Evolutionary conservation across 2,329 filamentous ascomycete genomes (phyloP), one percentile per base, ranked within the genome.

Genomic region (Colletotrichum liaoningense): DNA sequence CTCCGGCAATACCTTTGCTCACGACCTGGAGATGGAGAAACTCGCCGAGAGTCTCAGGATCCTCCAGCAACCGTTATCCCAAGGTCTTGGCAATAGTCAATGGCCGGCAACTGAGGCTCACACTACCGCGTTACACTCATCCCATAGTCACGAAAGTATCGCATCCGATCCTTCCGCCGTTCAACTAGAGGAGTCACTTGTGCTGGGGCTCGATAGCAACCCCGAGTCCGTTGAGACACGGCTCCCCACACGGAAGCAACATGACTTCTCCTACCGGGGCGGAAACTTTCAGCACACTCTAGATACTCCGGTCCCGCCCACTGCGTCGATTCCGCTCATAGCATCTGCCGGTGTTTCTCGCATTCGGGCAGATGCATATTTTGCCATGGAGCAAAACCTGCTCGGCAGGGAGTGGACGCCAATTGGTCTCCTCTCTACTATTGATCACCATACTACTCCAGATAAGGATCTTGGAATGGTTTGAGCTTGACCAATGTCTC

Each of bases 21-120:
- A 96, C 77, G 94, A 97, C 75, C 55, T 79, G 6, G 77, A 88
- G 67, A 92, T 95, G 88, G 82, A 86, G 8, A 56, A 59, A 1
- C 22, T 79, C 33, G 63, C 57, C 77, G 66, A 5, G 49, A 54
- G 22, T 42, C 55, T 16, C 52, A 63, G 24, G 22, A 55, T n/a
- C 33, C 58, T 65, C 55, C 71, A n/a, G 66, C 67, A 24, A n/a
- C 28, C 24, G 19, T 9, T 24, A 57, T 56, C 69, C 46, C 52
- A 49, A 52, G 22, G 46, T 42, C n/a, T n/a, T n/a, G 52, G 42
- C n/a, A 42, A 30, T 33, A 68, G 30, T 30, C 69, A 74, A 14
- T 26, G 26, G 4, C 63, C 33, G 4, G 30, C 42, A 11, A 28
- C 9, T 24, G 19, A 26, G 11, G 54, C 28, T 28, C 56, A 38